Evolutionary conservation across 1,139 yeast species (phyloP).

Genomic region (Hyphopichia burtonii): DNA sequence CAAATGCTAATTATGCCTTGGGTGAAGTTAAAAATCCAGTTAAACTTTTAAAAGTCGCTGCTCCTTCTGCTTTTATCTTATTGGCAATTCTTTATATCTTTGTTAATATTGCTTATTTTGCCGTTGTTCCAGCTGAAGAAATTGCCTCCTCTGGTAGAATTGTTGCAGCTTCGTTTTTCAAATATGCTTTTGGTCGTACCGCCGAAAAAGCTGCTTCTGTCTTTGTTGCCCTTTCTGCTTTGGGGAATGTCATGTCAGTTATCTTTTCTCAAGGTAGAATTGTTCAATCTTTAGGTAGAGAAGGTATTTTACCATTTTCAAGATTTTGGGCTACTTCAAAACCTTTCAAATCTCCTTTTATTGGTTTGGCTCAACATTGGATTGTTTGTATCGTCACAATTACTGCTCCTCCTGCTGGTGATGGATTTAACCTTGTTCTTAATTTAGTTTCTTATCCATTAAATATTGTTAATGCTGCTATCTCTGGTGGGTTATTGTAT

Average conservation of each 20-base stretch:
- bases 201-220: conserved; percentile 51
- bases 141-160: conserved; percentile 43
- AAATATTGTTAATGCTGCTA: conserved; percentile 49
- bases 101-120: conserved; percentile 56
- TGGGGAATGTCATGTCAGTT: conserved; percentile 50
- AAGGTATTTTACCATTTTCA: conserved; percentile 48
- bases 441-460: conserved; percentile 52
- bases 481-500: conserved; percentile 43
- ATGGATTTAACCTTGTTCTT: conserved; percentile 48
- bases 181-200: conserved; percentile 41
- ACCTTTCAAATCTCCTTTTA: conserved; percentile 46
- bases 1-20: conserved; percentile 78
- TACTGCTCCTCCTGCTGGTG: conserved; percentile 51
- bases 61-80: conserved; percentile 53
- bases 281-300: conserved; percentile 49
- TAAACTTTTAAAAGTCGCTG: conserved; percentile 42
- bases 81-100: conserved; percentile 68
- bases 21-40: conserved; percentile 67
- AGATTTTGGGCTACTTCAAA: conserved; percentile 42
- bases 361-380: conserved; percentile 65
- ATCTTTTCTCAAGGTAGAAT: conserved; percentile 52
- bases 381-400: conserved; percentile 47
- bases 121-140: conserved; percentile 54
- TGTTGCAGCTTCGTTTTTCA: conserved; percentile 48
- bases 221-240: conserved; percentile 49